Conservation (phyloP, 2,329 filamentous ascomycete species). For the Stachybotrys elegans region DNA sequence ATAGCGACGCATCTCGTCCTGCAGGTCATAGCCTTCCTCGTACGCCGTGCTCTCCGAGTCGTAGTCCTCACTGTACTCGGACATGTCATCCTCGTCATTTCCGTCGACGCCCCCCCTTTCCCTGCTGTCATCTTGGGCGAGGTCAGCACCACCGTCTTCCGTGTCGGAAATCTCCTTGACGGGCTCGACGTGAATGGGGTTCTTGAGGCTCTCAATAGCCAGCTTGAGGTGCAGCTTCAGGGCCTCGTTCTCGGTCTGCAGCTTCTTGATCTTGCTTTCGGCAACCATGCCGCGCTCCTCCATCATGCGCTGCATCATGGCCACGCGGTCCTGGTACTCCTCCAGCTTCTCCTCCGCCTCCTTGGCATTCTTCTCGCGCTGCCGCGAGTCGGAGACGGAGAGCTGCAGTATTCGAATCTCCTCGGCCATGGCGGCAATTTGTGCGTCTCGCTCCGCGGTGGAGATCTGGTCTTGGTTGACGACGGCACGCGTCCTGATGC, state of each 20-base stretch:
- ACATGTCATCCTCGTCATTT: constrained; percentile 42
- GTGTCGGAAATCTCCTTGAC: constrained; percentile 25
- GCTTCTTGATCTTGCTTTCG: constrained; percentile 86
- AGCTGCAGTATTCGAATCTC: constrained; percentile 86
- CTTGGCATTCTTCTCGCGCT: constrained; percentile 70
- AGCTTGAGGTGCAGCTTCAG: constrained; percentile 82
- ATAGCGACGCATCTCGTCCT: constrained; percentile 80
- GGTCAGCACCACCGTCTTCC: constrained; percentile 29
- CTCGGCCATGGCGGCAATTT: constrained; percentile 91
- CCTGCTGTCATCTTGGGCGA: constrained; percentile 15
- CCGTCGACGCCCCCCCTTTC: constrained; percentile 18
- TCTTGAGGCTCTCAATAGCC: constrained; percentile 79
- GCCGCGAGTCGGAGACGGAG: constrained; percentile 59
- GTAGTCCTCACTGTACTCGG: constrained; percentile 56
- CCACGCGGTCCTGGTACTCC: constrained; percentile 89
- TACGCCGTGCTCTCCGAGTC: constrained; percentile 41
- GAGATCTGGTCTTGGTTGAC: constrained; percentile 96
- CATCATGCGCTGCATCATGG: constrained; percentile 90
- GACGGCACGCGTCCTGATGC: constrained; percentile 87
- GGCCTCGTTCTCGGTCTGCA: constrained; percentile 88
- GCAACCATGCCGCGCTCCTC: constrained; percentile 87
- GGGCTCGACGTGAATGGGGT: constrained; percentile 69
- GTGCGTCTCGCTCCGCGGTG: constrained; percentile 86
- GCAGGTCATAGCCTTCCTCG: constrained; percentile 56
- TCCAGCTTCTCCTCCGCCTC: constrained; percentile 80